Evolutionary conservation across 2,329 filamentous ascomycete species (phyloP).

Genomic region (Orbilia ellipsospora): DNA sequence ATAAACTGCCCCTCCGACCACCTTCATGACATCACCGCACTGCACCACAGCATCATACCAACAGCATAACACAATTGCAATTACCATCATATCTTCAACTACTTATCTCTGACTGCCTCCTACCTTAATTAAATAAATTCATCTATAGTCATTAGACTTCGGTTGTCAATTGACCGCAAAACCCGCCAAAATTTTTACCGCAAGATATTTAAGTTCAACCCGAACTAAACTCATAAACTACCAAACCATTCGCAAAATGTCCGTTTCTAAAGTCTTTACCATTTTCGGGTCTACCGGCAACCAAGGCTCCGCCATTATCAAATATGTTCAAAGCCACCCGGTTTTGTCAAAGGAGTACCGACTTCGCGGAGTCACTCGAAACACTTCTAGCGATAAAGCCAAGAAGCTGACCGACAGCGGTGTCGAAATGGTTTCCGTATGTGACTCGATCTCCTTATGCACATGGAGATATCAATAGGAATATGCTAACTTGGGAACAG

Average conservation of each 20-base stretch:
- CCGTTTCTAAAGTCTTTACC: slow-evolving; percentile 59
- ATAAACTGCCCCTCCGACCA: no score
- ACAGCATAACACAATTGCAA: no score
- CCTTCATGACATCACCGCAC: no score
- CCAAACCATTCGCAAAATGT: slow-evolving; percentile 35
- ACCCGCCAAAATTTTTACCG: slow-evolving; percentile 16
- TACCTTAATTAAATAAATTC: no score
- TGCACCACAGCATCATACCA: no score
- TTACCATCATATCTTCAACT: neutral
- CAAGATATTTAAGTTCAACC: neutral
- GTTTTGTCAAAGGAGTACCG: slow-evolving; percentile 64
- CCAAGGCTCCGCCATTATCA: slow-evolving; percentile 67
- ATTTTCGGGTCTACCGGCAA: slow-evolving; percentile 67
- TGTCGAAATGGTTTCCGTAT: slow-evolving; percentile 63
- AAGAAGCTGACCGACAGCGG: slow-evolving; percentile 63
- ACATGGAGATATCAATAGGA: neutral
- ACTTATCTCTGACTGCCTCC: no score
- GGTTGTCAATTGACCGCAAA: slow-evolving; percentile 3
- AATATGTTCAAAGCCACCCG: slow-evolving; percentile 65
- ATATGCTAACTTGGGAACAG: slow-evolving; percentile 56
- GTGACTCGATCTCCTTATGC: neutral
- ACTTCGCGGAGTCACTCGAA: slow-evolving; percentile 67
- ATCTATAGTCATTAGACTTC: no score
- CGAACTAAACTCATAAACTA: slow-evolving; percentile 11
- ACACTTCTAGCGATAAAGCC: slow-evolving; percentile 63